Evolutionary conservation across 352 stramenopile species (phyloP).

Genomic region (Pythium myriotylum): DNA sequence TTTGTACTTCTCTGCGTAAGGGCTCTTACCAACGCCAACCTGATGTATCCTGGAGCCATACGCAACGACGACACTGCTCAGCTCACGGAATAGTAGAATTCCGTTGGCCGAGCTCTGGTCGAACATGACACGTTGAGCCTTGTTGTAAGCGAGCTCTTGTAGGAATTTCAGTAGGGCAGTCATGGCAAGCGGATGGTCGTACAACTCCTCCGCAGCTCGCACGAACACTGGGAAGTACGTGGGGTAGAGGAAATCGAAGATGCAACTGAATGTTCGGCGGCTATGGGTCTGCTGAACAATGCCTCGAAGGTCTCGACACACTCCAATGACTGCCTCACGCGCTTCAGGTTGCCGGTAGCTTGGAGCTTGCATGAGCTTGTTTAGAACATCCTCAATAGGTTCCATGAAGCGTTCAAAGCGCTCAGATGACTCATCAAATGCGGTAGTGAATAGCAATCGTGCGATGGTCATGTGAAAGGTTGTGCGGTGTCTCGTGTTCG

Average conservation of each 20-base stretch:
- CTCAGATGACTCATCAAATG: slow-evolving; percentile 92
- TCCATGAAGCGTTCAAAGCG: slow-evolving; percentile 98
- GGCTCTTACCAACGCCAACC: slow-evolving; percentile 80
- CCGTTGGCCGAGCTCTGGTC: slow-evolving; percentile 97
- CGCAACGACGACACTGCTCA: slow-evolving; percentile 95
- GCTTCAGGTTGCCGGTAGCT: slow-evolving; percentile 78
- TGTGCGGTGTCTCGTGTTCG: slow-evolving; percentile 95
- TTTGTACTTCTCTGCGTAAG: slow-evolving; percentile 98
- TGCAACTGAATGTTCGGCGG: slow-evolving; percentile 94
- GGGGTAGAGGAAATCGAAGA: slow-evolving; percentile 98
- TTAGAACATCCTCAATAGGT: slow-evolving; percentile 86
- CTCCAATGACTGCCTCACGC: slow-evolving; percentile 92
- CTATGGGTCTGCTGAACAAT: slow-evolving; percentile 97
- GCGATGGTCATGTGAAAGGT: slow-evolving; percentile 98
- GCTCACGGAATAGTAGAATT: slow-evolving; percentile 97
- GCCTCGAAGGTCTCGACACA: slow-evolving; percentile 96
- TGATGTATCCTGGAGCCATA: slow-evolving; percentile 92
- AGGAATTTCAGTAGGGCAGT: slow-evolving; percentile 98
- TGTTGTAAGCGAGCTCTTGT: slow-evolving; percentile 94
- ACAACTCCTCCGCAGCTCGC: slow-evolving; percentile 94
- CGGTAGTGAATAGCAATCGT: slow-evolving; percentile 94
- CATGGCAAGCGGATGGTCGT: slow-evolving; percentile 92
- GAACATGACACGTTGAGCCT: slow-evolving; percentile 98
- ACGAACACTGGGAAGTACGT: slow-evolving; percentile 95
- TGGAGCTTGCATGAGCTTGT: slow-evolving; percentile 77